phyloP scores from a whole-genome alignment of 2,329 filamentous ascomycete genomes.

The Stachybotrys echinatus region DNA sequence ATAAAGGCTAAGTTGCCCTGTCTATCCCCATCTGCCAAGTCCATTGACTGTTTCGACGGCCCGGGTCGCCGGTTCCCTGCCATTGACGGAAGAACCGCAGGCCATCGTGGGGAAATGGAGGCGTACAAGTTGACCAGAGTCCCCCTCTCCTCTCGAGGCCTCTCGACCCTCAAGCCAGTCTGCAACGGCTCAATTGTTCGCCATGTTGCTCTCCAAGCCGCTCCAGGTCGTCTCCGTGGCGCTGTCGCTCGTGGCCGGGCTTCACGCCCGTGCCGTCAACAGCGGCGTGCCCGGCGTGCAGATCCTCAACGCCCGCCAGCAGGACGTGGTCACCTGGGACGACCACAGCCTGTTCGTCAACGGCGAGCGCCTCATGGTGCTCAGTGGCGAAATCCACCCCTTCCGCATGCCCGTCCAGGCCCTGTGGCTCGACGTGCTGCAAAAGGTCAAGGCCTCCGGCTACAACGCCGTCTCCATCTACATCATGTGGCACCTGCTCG shows the following conservation, averaged over 20 bases:
- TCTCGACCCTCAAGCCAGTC: too few species aligned
- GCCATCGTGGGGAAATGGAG: too few species aligned
- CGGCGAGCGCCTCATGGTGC: conserved; percentile 62
- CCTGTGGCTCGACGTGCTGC: conserved; percentile 60
- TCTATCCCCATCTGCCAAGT: too few species aligned
- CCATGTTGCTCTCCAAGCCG: conserved; percentile 7
- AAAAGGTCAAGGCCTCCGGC: conserved; percentile 69
- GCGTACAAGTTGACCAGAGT: too few species aligned
- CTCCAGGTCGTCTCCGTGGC: conserved; percentile 5
- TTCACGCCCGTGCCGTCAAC: neutral
- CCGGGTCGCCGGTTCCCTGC: too few species aligned
- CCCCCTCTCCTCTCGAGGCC: too few species aligned
- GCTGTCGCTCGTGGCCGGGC: conserved; percentile 2
- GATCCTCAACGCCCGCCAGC: neutral
- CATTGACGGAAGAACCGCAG: too few species aligned
- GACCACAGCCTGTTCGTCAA: conserved; percentile 46
- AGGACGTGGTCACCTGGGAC: conserved; percentile 1
- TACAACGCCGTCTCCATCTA: conserved; percentile 71
- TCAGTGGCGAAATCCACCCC: conserved; percentile 63
- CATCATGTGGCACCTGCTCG: conserved; percentile 64
- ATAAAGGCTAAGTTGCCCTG: too few species aligned
- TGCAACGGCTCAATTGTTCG: too few species aligned
- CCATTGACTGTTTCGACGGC: too few species aligned
- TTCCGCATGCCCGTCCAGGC: conserved; percentile 32
- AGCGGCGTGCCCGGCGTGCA: neutral